Base-by-base conservation (phyloP, 495 filamentous ascomycete species). In the Penicillium parvum region DNA sequence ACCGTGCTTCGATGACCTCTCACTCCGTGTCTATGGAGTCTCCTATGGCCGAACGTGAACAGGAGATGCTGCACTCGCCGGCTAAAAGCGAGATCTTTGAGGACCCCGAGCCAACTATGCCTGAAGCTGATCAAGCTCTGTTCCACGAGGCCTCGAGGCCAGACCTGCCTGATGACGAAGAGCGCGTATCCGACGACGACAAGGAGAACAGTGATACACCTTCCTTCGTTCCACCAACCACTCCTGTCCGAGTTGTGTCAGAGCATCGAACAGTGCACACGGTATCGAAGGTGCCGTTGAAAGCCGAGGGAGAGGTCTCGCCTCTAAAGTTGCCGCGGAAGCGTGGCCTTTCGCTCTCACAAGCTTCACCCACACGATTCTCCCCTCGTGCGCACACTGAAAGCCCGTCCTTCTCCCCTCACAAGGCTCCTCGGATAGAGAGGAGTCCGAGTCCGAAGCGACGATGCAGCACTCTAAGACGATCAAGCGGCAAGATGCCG, bases 281-380 rank as follows among this genome's bases (percentile, higher is more conserved):
- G 0, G 77, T 85, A 0, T 83, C 80, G 10, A 90, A 88, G 65
- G 83, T 90, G 1, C 84, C 86, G 4, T 64, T 90, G 18, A 86
- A 85, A 60, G 71, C 79, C 0, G 82, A 79, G 30, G 83, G 81
- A 11, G 73, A 84, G 1, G 71, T 77, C 1, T 78, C 75, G 2
- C 79, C 83, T 3, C 54, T 77, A 36, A 77, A 79, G 60, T 45
- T 77, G 47, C 49, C 71, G 51, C 68, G 74, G 51, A 65, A 85
- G 69, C 58, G 79, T 52, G 64, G 83, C 64, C 58, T 55, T 1
- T 58, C 77, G 40, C 41, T 72, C 59, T 63, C 75, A 46, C 52
- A 35, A 14, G 53, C 57, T 11, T 69, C 67, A 8, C 67, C 65
- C 7, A 47, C 54, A 15, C 67, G 67, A 5, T 58, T 63, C 11